Conservation (phyloP, 768 basidiomycete genomes). For the Tulasnella sp. region DNA sequence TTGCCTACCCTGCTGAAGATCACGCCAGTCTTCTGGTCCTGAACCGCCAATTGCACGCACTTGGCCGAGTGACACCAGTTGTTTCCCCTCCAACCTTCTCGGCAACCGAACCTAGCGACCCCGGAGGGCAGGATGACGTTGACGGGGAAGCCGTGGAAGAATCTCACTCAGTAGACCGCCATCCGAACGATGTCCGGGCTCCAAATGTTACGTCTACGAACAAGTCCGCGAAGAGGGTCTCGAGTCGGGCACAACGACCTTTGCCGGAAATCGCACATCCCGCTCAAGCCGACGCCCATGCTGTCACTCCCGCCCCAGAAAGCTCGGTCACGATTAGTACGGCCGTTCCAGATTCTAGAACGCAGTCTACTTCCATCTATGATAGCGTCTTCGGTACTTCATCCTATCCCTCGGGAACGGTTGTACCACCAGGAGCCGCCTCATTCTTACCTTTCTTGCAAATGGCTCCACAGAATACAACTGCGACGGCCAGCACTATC, state of each 20-base stretch:
- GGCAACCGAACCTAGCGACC: neutral
- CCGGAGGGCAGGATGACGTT: neutral
- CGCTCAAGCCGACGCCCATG: neutral
- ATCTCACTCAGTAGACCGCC: neutral
- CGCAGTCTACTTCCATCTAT: neutral
- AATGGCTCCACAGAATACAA: neutral
- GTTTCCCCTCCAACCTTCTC: neutral
- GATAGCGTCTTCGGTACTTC: neutral
- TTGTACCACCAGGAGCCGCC: neutral
- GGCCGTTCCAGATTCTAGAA: neutral
- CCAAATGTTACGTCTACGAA: neutral
- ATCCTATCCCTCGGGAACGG: neutral
- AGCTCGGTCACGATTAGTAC: neutral
- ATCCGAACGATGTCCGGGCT: neutral
- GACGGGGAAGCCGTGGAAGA: neutral
- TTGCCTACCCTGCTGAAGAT: neutral
- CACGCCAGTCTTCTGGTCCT: neutral
- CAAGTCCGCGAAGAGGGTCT: neutral
- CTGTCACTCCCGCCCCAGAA: neutral
- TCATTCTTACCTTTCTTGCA: neutral
- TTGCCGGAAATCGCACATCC: neutral
- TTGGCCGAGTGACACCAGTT: neutral
- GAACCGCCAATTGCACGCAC: neutral
- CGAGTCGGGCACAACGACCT: neutral
- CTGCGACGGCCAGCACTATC: neutral